Evolutionary conservation across 805 yeast genomes (phyloP), one percentile per base, ranked within the genome.

Genomic region (Myxozyma mucilagina): DNA sequence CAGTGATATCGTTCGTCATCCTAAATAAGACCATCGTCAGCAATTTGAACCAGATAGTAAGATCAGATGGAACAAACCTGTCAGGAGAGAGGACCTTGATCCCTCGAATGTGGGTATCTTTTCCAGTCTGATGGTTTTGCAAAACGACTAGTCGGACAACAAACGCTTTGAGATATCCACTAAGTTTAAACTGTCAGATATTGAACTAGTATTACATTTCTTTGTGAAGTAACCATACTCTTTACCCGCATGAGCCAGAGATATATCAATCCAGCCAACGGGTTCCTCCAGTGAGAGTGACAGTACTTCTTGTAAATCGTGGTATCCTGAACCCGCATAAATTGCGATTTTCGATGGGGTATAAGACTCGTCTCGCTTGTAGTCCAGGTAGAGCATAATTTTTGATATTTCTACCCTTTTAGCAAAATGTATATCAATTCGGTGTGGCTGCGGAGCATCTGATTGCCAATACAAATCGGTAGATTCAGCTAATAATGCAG

Each of bases 71-170:
- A 44, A 61, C 72, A 10, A 69, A 67, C 53, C 74, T 70, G 16
- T 70, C 67, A 5, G 80, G 80, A 8, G 83, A 76, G 73, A 84
- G 77, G 68, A 89, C 72, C 78, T 84, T 83, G 16, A 92, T 78
- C 0, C 91, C 87, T 50, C 99, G 75, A 10, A 94, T 77, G 72
- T 91, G 98, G 0, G 97, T 87, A 72, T 94, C 99, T 70, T 93
- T 94, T 49, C 99, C 99, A 70, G 90, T 91, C 71, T 92, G 97
- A 69, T 90, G 97, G 69, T 96, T 94, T 0, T 89, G 82, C 8
- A 82, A 71, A 5, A 90, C 79, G n/a, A 80, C 71, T 14, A 91
- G 67, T 61, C 88, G 81, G 11, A 90, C 74, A 64, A 85, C 75
- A 68, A 85, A 87, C 55, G 94, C 84, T 67, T 87, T 85, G 51